These are phyloP conservation scores for Paecilomyces sp. DNA, from an alignment of 2,329 filamentous ascomycete species.

Conservation along the genomic window DNA sequence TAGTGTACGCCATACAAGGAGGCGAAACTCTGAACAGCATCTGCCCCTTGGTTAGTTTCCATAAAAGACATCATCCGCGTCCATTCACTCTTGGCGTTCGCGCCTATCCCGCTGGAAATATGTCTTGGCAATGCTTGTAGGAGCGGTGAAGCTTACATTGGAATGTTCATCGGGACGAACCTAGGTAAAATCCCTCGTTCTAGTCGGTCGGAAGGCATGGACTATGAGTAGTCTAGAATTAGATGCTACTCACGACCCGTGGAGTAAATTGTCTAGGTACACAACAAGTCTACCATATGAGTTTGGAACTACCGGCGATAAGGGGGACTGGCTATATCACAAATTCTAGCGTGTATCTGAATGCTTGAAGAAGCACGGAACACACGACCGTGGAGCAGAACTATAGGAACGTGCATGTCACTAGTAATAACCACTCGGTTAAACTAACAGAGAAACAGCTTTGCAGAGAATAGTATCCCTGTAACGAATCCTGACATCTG, in stretches of 20 bases:
- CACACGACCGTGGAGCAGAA: neutral
- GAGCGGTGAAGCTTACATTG: neutral
- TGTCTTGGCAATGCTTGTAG: neutral
- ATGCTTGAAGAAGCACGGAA: neutral
- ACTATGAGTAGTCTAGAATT: neutral
- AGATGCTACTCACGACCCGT: neutral
- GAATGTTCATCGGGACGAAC: neutral
- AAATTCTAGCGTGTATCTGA: neutral
- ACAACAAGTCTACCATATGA: neutral
- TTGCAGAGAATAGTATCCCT: too few species aligned
- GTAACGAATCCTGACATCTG: too few species aligned
- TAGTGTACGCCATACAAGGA: neutral
- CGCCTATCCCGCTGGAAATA: neutral
- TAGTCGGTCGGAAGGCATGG: neutral
- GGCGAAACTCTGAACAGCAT: neutral
- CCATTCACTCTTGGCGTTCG: neutral
- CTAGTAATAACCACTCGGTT: neutral
- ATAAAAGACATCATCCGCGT: neutral
- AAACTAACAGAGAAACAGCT: neutral
- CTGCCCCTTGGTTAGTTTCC: neutral
- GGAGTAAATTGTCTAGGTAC: neutral
- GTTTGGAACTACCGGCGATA: neutral
- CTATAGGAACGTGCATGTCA: neutral
- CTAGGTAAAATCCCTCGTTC: neutral
- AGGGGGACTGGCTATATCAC: too few species aligned